Evolutionary conservation across 2,329 filamentous ascomycete species (phyloP), one percentile per base, ranked within the genome.

Genomic region (Didymella keratinophila): DNA sequence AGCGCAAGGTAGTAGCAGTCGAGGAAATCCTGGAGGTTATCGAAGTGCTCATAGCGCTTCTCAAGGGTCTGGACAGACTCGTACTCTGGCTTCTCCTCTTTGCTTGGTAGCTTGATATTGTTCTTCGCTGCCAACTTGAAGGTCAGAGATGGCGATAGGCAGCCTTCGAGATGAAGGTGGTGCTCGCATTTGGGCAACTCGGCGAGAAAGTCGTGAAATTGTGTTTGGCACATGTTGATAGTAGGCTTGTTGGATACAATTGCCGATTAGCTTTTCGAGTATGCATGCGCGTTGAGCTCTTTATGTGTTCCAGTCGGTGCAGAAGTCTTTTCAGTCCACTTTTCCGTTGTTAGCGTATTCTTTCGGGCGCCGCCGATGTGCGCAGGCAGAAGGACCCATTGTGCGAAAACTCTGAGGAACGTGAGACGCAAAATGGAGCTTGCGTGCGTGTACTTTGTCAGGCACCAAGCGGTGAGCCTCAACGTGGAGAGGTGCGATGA

Each of bases 1-100:
- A 92, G 90, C 71, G 88, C 89, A 60, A 89, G 85, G 79, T 90
- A 93, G 80, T 93, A 93, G 78, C 91, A 91, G 72, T 86, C 82
- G 23, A 93, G 83, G 78, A 93, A 93, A 78, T 92, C 89, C 70
- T 92, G 87, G 21, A 93, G 85, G 37, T 86, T 89, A 43, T 84
- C 83, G 77, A 93, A 93, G 54, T 80, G 76, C 57, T 83, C 78
- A 76, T 93, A 93, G 62, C 90, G 86, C 56, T 81, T 79, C 41
- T 81, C 78, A 12, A 93, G 83, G 2, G 86, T 73, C 41, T 82
- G 81, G 5, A 83, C 75, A 1, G 88, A 90, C 14, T 78, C 74
- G 74, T 90, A 93, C 30, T 87, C 86, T 20, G 84, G 76, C 69
- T 92, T 87, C 34, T 81, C 78, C 23, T 72, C 67, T 2, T 79